Evolutionary conservation across 2,329 filamentous ascomycete genomes (phyloP).

Genomic region (Zymoseptoria pseudotritici): DNA sequence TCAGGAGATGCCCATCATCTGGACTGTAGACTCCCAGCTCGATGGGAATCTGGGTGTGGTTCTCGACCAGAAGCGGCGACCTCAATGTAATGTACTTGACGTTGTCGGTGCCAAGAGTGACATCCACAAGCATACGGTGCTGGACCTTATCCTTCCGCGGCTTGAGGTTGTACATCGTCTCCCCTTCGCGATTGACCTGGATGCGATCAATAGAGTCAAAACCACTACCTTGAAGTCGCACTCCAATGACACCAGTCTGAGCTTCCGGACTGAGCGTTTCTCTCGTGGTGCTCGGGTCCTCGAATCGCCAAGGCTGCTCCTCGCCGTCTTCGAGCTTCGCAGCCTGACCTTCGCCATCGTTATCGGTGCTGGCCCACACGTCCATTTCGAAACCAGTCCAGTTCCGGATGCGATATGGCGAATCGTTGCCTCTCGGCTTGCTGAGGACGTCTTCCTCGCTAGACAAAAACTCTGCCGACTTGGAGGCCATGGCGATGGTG

Average conservation of each 20-base stretch:
- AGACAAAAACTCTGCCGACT: constrained; percentile 83
- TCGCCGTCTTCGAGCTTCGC: constrained; percentile 79
- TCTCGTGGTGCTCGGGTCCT: constrained; percentile 92
- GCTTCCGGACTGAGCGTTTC: constrained; percentile 84
- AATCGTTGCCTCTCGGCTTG: constrained; percentile 84
- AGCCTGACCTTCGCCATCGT: constrained; percentile 61
- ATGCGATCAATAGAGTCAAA: constrained; percentile 88
- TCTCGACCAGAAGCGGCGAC: constrained; percentile 86
- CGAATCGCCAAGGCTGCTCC: constrained; percentile 91
- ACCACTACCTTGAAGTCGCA: constrained; percentile 84
- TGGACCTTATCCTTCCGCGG: constrained; percentile 78
- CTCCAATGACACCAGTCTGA: constrained; percentile 67
- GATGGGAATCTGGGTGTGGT: constrained; percentile 91
- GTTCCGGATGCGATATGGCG: constrained; percentile 88
- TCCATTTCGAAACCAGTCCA: constrained; percentile 89
- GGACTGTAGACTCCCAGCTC: constrained; percentile 87
- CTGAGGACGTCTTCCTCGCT: constrained; percentile 85
- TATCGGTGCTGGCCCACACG: constrained; percentile 67
- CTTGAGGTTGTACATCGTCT: constrained; percentile 79
- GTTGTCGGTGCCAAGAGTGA: constrained; percentile 85
- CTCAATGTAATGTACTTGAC: constrained; percentile 96
- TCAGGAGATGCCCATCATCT: constrained; percentile 79
- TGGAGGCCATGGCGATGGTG: constrained; percentile 85
- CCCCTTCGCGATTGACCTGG: constrained; percentile 86
- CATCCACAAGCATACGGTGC: constrained; percentile 86